phyloP scores from a whole-genome alignment of 2,329 filamentous ascomycete species.

The Esteya vermicola region DNA sequence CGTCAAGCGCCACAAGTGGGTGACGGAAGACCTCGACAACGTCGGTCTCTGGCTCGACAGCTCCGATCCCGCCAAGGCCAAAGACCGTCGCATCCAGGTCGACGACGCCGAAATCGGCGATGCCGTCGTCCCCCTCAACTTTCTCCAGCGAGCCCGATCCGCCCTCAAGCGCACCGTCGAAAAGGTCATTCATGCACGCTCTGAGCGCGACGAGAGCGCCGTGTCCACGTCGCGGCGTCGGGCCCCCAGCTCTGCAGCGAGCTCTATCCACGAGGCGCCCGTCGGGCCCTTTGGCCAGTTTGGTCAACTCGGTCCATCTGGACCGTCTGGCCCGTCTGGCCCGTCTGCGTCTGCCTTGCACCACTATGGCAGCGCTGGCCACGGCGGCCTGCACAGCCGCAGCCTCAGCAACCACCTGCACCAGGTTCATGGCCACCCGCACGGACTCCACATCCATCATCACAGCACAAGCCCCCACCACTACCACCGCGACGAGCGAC shows the following conservation, averaged over 20 bases:
- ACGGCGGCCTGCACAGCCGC: background rate
- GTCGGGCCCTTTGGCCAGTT: constrained; percentile 22
- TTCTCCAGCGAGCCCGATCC: constrained; percentile 73
- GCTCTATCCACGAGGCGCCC: constrained; percentile 43
- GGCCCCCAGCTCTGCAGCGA: constrained; percentile 49
- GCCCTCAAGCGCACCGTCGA: constrained; percentile 55
- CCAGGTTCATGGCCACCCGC: background rate
- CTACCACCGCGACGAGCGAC: constrained; percentile 30
- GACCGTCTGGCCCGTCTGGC: background rate
- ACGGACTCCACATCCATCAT: constrained; percentile 2
- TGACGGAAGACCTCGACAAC: constrained; percentile 63
- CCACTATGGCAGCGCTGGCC: constrained; percentile 2
- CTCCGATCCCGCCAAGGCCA: constrained; percentile 67
- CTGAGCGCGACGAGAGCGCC: constrained; percentile 40
- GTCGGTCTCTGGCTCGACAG: constrained; percentile 79
- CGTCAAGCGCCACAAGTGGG: constrained; percentile 90
- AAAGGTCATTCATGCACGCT: constrained; percentile 48
- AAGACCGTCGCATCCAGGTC: constrained; percentile 79
- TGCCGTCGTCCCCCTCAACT: constrained; percentile 78
- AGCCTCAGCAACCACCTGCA: constrained; percentile 5
- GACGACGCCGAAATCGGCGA: constrained; percentile 80
- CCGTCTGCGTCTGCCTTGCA: too few relatives aligned
- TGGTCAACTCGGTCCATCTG: constrained; percentile 21
- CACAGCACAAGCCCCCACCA: constrained; percentile 6
- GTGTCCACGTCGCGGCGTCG: constrained; percentile 31